phyloP scores from a whole-genome alignment of 352 stramenopile genomes.

The Phytophthora fragariae region DNA sequence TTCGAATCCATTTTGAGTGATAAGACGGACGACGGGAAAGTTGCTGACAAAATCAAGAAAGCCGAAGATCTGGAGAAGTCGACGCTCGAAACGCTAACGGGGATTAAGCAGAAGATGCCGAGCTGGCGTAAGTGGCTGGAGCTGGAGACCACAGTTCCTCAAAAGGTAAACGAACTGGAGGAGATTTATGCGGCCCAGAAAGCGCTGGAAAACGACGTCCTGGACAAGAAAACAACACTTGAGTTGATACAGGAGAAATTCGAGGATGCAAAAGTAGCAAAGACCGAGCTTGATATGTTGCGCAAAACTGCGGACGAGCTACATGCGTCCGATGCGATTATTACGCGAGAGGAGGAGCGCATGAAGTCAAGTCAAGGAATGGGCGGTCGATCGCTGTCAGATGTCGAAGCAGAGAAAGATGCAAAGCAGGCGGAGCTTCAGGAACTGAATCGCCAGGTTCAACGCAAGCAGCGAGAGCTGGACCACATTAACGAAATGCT shows the following conservation, averaged over 20 bases:
- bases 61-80: conserved; percentile 59
- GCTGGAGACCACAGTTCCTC: conserved; percentile 55
- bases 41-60: conserved; percentile 81
- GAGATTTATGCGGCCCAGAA: conserved; percentile 55
- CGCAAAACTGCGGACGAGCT: conserved; percentile 48
- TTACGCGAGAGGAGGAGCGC: conserved; percentile 50
- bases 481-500: conserved; percentile 56
- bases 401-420: conserved; percentile 56
- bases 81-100: conserved; percentile 64
- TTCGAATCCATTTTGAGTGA: conserved; percentile 74
- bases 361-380: conserved; percentile 51
- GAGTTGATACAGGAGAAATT: conserved; percentile 36
- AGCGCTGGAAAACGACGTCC: conserved; percentile 59
- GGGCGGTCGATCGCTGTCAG: conserved; percentile 42
- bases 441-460: conserved; percentile 57
- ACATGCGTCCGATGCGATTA: conserved; percentile 20
- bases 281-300: conserved; percentile 47
- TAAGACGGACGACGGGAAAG: conserved; percentile 80
- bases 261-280: conserved; percentile 43
- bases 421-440: conserved; percentile 58
- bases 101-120: conserved; percentile 65
- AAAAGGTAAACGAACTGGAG: conserved; percentile 59
- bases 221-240: conserved; percentile 45
- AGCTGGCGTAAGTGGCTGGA: conserved; percentile 72
- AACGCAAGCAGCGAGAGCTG: conserved; percentile 64